These are phyloP conservation scores for Dioscorea alata DNA, from an alignment of 106 monocot species.

Conservation along the genomic window DNA sequence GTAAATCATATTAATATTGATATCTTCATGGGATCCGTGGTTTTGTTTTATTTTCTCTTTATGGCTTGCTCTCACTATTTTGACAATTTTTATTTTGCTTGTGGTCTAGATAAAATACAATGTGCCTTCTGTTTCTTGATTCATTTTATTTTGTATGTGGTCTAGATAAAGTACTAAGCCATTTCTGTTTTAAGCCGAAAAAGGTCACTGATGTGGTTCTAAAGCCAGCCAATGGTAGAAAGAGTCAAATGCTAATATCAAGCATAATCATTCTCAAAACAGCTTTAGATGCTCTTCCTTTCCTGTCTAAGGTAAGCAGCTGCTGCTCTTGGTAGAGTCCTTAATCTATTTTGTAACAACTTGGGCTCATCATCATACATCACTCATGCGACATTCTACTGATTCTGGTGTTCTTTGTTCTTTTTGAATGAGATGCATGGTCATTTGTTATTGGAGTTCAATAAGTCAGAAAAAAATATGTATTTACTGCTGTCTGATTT, in stretches of 20 bases:
- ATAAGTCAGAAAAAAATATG: too few relatives aligned
- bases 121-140: slow-evolving; percentile 75
- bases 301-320: slow-evolving; percentile 70
- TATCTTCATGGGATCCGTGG: too few relatives aligned
- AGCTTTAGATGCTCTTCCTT: slow-evolving; percentile 82
- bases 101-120: slow-evolving; percentile 64
- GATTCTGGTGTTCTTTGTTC: too few relatives aligned
- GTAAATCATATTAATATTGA: slow-evolving; percentile 18
- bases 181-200: slow-evolving; percentile 90
- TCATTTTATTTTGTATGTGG: not conserved
- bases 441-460: too few relatives aligned
- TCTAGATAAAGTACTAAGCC: slow-evolving; percentile 83
- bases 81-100: not conserved
- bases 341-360: too few relatives aligned
- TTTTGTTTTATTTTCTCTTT: not conserved
- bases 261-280: slow-evolving; percentile 85
- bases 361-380: too few relatives aligned
- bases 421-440: too few relatives aligned
- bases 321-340: not conserved
- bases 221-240: slow-evolving; percentile 62
- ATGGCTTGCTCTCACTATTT: too few relatives aligned
- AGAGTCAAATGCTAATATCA: slow-evolving; percentile 84
- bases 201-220: slow-evolving; percentile 62
- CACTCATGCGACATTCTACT: too few relatives aligned
- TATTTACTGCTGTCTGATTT: too few relatives aligned